phyloP scores from a whole-genome alignment of 108 stramenopile genomes.

The Aurantiochytrium sp. region DNA sequence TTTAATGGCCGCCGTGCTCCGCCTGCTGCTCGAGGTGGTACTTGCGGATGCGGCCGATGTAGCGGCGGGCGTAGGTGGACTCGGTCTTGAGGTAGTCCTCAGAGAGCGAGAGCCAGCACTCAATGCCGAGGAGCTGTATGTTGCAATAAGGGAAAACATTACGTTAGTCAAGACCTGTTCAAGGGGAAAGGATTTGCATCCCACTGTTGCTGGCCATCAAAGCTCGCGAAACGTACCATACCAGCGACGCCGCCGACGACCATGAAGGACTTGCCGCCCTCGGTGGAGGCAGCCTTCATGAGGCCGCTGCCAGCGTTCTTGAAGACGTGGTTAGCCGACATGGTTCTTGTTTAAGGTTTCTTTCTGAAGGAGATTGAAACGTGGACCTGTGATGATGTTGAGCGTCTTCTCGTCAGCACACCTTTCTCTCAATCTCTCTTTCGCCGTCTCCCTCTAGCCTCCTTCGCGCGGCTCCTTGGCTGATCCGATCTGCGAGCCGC shows the following conservation, averaged over 20 bases:
- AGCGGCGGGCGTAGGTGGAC: conserved; percentile 12
- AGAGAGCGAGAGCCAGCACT: background rate
- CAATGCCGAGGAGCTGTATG: background rate
- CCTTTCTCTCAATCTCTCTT: too few species aligned
- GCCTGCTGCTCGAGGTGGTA: conserved; percentile 20
- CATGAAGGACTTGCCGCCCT: background rate
- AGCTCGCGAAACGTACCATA: background rate
- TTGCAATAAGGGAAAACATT: too few species aligned
- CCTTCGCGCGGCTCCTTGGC: too few species aligned
- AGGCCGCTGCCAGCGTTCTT: background rate
- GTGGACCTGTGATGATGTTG: background rate
- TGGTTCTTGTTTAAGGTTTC: background rate
- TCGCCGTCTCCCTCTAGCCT: too few species aligned
- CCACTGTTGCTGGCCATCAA: too few species aligned
- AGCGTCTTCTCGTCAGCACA: too few species aligned
- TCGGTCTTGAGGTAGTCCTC: conserved; percentile 3
- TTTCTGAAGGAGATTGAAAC: background rate
- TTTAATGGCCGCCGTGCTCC: background rate
- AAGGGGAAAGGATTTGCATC: too few species aligned
- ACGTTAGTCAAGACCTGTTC: too few species aligned
- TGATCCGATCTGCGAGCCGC: too few species aligned
- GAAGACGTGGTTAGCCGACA: background rate
- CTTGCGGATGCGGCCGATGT: background rate
- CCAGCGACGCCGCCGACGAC: background rate
- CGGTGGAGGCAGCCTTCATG: background rate